Evolutionary conservation across 2,329 filamentous ascomycete genomes (phyloP).

Genomic region (Fusarium sp.): DNA sequence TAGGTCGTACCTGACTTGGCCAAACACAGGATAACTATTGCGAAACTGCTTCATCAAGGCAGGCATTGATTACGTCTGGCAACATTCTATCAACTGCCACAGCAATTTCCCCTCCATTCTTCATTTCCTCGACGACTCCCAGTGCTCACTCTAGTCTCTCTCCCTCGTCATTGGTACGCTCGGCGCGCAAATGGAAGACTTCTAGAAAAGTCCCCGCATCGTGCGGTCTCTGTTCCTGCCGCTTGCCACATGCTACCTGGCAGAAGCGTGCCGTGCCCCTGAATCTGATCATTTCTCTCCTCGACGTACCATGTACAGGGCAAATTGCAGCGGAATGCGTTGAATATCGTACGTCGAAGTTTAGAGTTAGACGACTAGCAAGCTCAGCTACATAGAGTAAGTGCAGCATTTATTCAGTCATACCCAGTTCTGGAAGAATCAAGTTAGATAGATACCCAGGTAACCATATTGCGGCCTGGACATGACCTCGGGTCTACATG

Average conservation of each 20-base stretch:
- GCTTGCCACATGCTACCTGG: constrained; percentile 21
- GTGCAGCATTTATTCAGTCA: constrained; percentile 1
- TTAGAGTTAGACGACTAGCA: constrained; percentile 1
- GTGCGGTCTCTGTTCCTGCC: constrained; percentile 42
- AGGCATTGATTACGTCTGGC: not conserved
- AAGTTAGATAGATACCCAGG: constrained; percentile 8
- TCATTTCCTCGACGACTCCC: not conserved
- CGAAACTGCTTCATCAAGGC: not conserved
- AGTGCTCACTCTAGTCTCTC: not conserved
- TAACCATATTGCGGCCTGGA: constrained; percentile 43
- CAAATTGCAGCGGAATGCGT: not conserved
- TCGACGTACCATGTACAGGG: constrained; percentile 2
- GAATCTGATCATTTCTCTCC: constrained; percentile 11
- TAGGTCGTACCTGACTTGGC: not conserved
- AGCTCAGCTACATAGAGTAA: not conserved
- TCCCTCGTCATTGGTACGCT: constrained; percentile 30
- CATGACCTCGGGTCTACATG: constrained; percentile 47
- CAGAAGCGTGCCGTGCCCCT: constrained; percentile 28
- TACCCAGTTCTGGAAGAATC: too few species aligned
- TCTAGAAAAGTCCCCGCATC: constrained; percentile 48
- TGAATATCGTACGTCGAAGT: not conserved
- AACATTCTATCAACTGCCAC: not conserved
- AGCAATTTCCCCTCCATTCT: not conserved
- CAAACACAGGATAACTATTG: not conserved
- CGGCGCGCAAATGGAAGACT: constrained; percentile 41